A percentile compares a stretch with the other conserved stretches of the same genome.
These are phyloP conservation scores for Russula abietina DNA, from an alignment of 768 basidiomycete genomes.

Conservation along the genomic window DNA sequence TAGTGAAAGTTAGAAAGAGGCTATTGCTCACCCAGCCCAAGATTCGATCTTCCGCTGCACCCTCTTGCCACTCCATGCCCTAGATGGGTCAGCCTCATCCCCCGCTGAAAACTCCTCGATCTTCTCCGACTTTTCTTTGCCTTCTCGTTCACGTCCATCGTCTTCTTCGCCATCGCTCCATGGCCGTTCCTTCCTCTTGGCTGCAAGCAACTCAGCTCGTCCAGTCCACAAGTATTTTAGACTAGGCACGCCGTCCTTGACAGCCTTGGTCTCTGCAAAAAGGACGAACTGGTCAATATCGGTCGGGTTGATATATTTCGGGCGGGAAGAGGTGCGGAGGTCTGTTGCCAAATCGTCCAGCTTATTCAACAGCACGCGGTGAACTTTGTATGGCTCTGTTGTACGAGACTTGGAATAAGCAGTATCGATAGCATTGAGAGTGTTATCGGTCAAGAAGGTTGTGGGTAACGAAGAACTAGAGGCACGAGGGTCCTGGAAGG, in stretches of 20 bases:
- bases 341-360: slow-evolving; percentile 47
- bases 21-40: slow-evolving; percentile 41
- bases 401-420: slow-evolving; percentile 44
- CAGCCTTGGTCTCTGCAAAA: slow-evolving; percentile 34
- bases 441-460: slow-evolving; percentile 38
- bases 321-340: slow-evolving; percentile 29
- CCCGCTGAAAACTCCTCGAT: slow-evolving; percentile 27
- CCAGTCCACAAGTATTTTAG: slow-evolving; percentile 35
- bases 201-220: slow-evolving; percentile 30
- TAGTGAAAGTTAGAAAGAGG: neutral
- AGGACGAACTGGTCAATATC: slow-evolving; percentile 51
- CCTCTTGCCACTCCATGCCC: slow-evolving; percentile 32
- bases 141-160: slow-evolving; percentile 34
- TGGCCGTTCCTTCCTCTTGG: slow-evolving; percentile 35
- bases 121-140: slow-evolving; percentile 29
- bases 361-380: slow-evolving; percentile 55
- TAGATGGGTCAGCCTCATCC: slow-evolving; percentile 31
- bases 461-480: slow-evolving; percentile 8
- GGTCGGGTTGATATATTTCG: slow-evolving; percentile 29
- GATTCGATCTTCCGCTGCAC: slow-evolving; percentile 45
- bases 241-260: slow-evolving; percentile 33
- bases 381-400: slow-evolving; percentile 54
- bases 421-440: slow-evolving; percentile 42
- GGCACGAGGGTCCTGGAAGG: slow-evolving; percentile 28
- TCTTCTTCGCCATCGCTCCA: slow-evolving; percentile 36